Percentiles rank a stretch among this genome's conserved stretches.
These are phyloP conservation scores for Sindora glabra DNA, from an alignment of 306 rosid species.

Conservation along the genomic window DNA sequence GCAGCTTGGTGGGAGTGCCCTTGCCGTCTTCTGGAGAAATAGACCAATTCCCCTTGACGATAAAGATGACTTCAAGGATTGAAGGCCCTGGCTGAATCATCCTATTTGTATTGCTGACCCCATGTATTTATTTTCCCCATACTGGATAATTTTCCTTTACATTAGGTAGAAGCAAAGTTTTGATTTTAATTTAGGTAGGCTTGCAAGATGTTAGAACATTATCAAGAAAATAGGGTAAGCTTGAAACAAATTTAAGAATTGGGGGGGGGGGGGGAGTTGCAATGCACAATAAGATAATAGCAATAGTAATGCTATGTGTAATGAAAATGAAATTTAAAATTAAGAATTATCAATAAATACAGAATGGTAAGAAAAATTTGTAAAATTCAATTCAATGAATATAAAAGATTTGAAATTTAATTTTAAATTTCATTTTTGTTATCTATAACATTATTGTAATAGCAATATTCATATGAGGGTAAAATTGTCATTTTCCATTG, in stretches of 20 bases:
- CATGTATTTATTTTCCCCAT: neutral
- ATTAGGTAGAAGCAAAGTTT: neutral
- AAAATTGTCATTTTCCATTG: too few species aligned
- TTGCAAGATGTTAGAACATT: neutral
- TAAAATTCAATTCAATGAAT: too few species aligned
- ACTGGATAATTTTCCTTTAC: neutral
- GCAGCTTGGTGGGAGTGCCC: conserved; percentile 93
- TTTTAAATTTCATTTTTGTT: too few species aligned
- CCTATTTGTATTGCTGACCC: neutral
- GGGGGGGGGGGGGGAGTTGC: neutral
- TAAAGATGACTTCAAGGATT: conserved; percentile 91
- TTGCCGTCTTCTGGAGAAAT: conserved; percentile 90
- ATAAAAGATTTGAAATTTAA: too few species aligned
- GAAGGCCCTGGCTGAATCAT: conserved; percentile 16
- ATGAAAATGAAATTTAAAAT: too few species aligned
- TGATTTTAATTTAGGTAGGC: neutral
- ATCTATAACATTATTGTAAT: too few species aligned
- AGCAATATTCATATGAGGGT: too few species aligned
- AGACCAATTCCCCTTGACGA: conserved; percentile 67
- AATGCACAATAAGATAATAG: neutral
- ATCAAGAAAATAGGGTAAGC: conserved; percentile 6
- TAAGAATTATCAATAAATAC: too few species aligned
- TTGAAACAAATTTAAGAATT: neutral
- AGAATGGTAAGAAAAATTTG: too few species aligned
- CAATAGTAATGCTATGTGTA: too few species aligned